phyloP scores from a whole-genome alignment of 176 grass and related monocot species.

The Rhipidocladum racemiflorum region DNA sequence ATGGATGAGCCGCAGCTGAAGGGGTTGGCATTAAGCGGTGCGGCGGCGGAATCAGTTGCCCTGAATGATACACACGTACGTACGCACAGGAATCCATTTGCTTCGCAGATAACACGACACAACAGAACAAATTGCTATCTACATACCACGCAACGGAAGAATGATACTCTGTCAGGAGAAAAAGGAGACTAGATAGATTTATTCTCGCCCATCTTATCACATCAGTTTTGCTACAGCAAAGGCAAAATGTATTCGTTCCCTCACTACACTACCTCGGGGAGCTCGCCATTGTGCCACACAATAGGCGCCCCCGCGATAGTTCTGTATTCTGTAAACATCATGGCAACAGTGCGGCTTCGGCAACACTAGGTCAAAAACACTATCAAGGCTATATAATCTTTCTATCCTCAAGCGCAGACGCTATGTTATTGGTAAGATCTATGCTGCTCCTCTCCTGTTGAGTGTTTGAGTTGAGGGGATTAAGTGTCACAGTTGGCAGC shows the following conservation, averaged over 20 bases:
- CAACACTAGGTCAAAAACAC: constrained; percentile 22
- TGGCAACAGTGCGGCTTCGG: background rate
- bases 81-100: background rate
- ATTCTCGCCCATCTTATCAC: constrained; percentile 7
- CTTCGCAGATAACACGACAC: background rate
- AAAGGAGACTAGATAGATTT: background rate
- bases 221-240: background rate
- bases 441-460: background rate
- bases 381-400: background rate
- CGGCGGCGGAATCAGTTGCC: background rate
- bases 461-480: background rate
- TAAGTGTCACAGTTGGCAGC: background rate
- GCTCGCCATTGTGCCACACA: background rate
- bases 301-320: background rate
- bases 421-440: background rate
- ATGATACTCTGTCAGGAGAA: background rate
- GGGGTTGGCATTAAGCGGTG: too few relatives aligned
- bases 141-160: background rate
- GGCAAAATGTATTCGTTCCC: background rate
- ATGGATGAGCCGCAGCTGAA: too few relatives aligned
- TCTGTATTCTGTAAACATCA: background rate
- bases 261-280: background rate
- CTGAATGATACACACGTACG: too few relatives aligned
- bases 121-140: background rate
- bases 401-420: background rate